A percentile compares a stretch with the other conserved stretches of the same genome.
phyloP scores from a whole-genome alignment of 176 grass and related monocot genomes.

The Triticum aestivum region IWGSC_CS_RefSeq_v2.1 NC_057798.1:89336379-89336878 shows the following conservation, averaged over 20 bases:
- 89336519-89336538: conserved; percentile 34
- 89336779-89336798: neutral
- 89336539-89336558: conserved; percentile 31
- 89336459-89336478: neutral
- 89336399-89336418: neutral
- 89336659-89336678: neutral
- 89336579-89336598: conserved; percentile 4
- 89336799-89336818: neutral
- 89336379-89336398: neutral
- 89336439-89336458: neutral
- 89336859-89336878: neutral
- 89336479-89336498: neutral
- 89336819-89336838: neutral
- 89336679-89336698: neutral
- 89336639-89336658: conserved; percentile 33
- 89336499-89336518: neutral
- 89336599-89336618: conserved; percentile 25
- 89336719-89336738: neutral
- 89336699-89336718: conserved; percentile 30
- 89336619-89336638: conserved; percentile 16
- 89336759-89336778: neutral
- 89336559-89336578: neutral
- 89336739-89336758: neutral
- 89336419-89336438: no score
- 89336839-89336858: neutral